A percentile compares a stretch with the other conserved stretches of the same genome.
These are phyloP conservation scores for Croton setiger DNA, from an alignment of 441 rosid species.

Conservation along the genomic window DNA sequence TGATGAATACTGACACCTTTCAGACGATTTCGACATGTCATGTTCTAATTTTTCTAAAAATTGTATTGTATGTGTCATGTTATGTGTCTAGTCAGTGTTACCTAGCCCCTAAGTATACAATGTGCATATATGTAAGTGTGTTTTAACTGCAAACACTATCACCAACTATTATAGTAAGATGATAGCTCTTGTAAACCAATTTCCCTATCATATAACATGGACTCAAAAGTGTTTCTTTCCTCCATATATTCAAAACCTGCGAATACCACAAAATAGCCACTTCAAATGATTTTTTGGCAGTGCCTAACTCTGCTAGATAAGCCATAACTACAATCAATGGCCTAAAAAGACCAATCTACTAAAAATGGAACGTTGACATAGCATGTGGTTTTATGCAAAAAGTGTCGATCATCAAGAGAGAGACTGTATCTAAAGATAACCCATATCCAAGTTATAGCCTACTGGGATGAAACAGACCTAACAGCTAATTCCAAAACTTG, in stretches of 20 bases:
- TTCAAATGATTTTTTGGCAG: not conserved
- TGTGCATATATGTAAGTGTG: slow-evolving; percentile 14
- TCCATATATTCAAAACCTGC: not conserved
- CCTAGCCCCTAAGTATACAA: slow-evolving; percentile 13
- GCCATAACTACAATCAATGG: not conserved
- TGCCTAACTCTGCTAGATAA: not conserved
- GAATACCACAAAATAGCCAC: not conserved
- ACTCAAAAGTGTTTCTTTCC: not conserved
- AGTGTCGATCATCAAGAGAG: not conserved
- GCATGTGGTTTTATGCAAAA: not conserved
- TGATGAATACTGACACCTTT: no score
- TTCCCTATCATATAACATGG: slow-evolving; percentile 1
- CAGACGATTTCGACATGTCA: no score
- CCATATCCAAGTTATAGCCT: not conserved
- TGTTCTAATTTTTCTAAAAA: no score
- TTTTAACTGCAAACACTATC: not conserved
- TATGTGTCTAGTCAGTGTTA: no score
- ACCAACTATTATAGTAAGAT: not conserved
- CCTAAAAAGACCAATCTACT: slow-evolving; percentile 1
- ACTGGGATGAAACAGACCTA: slow-evolving; percentile 25
- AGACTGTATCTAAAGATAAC: no score
- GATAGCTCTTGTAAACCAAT: slow-evolving; percentile 25
- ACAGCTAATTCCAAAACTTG: slow-evolving; percentile 52
- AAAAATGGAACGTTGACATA: not conserved
- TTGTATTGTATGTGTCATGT: no score